Percentiles rank a stretch among this genome's conserved stretches.
These are phyloP conservation scores for Diaporthe batatas DNA, from an alignment of 2,329 filamentous ascomycete species.

Conservation along the genomic window DNA sequence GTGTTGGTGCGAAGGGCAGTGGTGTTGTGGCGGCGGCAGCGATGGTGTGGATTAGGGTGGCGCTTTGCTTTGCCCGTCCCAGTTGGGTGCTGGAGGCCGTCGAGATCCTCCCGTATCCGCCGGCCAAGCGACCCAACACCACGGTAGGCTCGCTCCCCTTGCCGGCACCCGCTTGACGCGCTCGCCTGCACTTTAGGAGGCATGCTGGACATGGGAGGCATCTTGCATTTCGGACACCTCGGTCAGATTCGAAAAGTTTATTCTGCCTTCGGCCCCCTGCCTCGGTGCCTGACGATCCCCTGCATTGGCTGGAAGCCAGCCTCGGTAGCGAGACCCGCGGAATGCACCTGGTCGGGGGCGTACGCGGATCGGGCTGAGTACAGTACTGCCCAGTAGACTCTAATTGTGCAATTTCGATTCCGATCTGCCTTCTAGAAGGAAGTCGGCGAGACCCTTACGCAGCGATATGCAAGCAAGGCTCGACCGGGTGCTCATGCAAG, in stretches of 20 bases:
- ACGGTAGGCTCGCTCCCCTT: not conserved
- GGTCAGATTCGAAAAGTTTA: constrained; percentile 30
- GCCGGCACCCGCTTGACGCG: constrained; percentile 13
- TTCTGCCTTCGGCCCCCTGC: constrained; percentile 14
- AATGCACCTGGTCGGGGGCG: constrained; percentile 2
- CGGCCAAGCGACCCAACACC: constrained; percentile 14
- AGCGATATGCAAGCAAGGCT: not conserved
- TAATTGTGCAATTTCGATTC: constrained; percentile 27
- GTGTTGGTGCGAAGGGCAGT: constrained; percentile 4
- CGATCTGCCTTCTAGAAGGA: constrained; percentile 35
- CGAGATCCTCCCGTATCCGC: constrained; percentile 12
- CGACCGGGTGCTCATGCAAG: constrained; percentile 8
- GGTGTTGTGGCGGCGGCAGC: constrained; percentile 4
- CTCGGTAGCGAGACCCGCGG: constrained; percentile 16
- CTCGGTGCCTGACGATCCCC: constrained; percentile 30
- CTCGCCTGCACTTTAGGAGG: not conserved
- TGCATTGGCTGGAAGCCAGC: constrained; percentile 8
- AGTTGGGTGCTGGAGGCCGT: constrained; percentile 35
- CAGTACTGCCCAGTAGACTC: constrained; percentile 21
- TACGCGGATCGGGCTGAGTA: constrained; percentile 30
- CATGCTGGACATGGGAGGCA: constrained; percentile 3
- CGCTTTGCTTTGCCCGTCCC: not conserved
- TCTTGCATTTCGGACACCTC: constrained; percentile 26
- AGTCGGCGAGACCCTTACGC: constrained; percentile 15
- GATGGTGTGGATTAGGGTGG: not conserved